phyloP scores from a whole-genome alignment of 2,329 filamentous ascomycete species.

The Sordariomycetes sp. region DNA sequence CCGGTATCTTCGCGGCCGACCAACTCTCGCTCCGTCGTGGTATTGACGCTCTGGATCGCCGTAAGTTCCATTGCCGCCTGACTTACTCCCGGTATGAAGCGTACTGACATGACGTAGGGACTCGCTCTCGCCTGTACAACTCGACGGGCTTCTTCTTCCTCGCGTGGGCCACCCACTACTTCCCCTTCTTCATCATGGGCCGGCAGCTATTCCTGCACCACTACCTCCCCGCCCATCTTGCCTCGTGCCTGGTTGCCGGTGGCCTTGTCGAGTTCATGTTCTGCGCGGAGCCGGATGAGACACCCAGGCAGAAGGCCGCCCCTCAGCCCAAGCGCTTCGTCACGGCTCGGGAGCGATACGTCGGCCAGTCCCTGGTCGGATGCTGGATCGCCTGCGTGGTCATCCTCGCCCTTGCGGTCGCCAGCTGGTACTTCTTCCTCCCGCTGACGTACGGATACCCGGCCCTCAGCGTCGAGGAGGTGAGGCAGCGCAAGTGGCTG shows the following conservation, averaged over 20 bases:
- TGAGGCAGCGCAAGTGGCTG: constrained; percentile 83
- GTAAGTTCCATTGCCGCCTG: constrained; percentile 42
- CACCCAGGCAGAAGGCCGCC: constrained; percentile 27
- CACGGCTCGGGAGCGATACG: constrained; percentile 71
- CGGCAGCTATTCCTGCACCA: constrained; percentile 97
- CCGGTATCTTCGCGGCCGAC: constrained; percentile 81
- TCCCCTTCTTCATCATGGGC: constrained; percentile 96
- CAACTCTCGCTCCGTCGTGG: constrained; percentile 88
- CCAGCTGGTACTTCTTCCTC: constrained; percentile 84
- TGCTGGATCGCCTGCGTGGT: constrained; percentile 68
- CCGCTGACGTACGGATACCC: constrained; percentile 93
- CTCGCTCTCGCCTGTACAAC: constrained; percentile 90
- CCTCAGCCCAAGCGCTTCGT: constrained; percentile 43
- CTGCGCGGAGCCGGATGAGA: constrained; percentile 64
- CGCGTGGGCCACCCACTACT: constrained; percentile 92
- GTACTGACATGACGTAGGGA: constrained; percentile 40
- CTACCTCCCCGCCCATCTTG: constrained; percentile 88
- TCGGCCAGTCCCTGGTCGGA: constrained; percentile 60
- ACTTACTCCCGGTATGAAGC: background rate
- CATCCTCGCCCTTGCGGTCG: constrained; percentile 55
- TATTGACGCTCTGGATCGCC: constrained; percentile 81
- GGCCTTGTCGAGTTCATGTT: constrained; percentile 93
- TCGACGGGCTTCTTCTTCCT: constrained; percentile 99
- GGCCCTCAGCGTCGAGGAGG: constrained; percentile 65
- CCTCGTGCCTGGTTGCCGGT: constrained; percentile 79